Conservation (phyloP, 1,284 basidiomycete species). For the Wolfiporia cocos region DNA sequence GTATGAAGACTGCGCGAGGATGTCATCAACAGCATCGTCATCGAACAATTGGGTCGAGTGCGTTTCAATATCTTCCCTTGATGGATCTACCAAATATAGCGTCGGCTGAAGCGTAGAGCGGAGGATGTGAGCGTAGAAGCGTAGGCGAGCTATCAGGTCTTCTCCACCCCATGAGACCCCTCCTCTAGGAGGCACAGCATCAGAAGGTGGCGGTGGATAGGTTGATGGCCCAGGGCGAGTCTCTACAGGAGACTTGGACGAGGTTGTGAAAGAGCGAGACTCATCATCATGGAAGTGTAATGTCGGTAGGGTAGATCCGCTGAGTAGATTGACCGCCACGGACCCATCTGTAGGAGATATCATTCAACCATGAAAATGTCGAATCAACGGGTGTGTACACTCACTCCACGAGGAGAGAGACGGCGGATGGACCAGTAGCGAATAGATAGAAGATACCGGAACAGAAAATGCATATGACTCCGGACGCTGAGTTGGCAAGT, state of each 20-base stretch:
- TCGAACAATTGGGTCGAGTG: constrained; percentile 80
- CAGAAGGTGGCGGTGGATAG: constrained; percentile 53
- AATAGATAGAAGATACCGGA: constrained; percentile 85
- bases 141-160: constrained; percentile 69
- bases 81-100: constrained; percentile 90
- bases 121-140: constrained; percentile 69
- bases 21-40: constrained; percentile 79
- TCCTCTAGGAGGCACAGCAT: constrained; percentile 32
- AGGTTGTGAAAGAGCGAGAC: constrained; percentile 67
- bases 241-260: constrained; percentile 34
- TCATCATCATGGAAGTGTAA: constrained; percentile 97
- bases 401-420: constrained; percentile 85
- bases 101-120: constrained; percentile 76
- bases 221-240: constrained; percentile 25
- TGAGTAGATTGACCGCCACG: constrained; percentile 80
- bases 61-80: constrained; percentile 81
- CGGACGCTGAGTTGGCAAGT: constrained; percentile 67
- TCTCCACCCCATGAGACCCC: constrained; percentile 77
- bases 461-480: constrained; percentile 96
- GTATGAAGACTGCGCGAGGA: constrained; percentile 71
- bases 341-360: no score
- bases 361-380: constrained; percentile 3
- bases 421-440: constrained; percentile 81
- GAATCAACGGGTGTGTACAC: constrained; percentile 26
- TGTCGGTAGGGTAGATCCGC: constrained; percentile 85